phyloP scores from a whole-genome alignment of 495 filamentous ascomycete genomes.

The Margaritispora aquatica region DNA sequence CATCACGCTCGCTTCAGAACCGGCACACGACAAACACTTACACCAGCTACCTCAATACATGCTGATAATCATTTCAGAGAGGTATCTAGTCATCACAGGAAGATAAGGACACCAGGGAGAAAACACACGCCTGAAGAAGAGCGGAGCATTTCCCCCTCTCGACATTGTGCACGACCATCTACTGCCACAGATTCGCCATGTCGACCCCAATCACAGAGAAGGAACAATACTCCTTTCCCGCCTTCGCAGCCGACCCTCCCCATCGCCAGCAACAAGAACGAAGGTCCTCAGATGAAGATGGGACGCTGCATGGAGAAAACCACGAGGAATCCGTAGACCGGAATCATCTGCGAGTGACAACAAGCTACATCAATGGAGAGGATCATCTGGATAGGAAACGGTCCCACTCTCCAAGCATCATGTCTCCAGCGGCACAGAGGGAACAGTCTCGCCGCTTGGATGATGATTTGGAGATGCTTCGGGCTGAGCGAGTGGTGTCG shows the following conservation, averaged over 20 bases:
- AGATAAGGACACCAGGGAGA: too few relatives aligned
- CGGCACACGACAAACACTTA: neutral
- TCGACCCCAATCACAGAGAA: constrained; percentile 20
- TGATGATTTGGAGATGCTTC: constrained; percentile 79
- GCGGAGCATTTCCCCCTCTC: neutral
- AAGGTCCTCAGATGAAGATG: constrained; percentile 25
- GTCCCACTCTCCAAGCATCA: constrained; percentile 8
- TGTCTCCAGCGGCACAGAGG: constrained; percentile 15
- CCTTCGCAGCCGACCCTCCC: constrained; percentile 10
- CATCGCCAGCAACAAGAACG: constrained; percentile 3
- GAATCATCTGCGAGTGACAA: constrained; percentile 19
- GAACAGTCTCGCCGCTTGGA: constrained; percentile 69
- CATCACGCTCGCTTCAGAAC: constrained; percentile 1
- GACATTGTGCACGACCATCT: neutral
- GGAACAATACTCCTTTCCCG: constrained; percentile 24
- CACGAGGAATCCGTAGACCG: constrained; percentile 6
- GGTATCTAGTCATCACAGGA: too few relatives aligned
- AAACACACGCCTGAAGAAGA: too few relatives aligned
- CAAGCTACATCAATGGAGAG: constrained; percentile 14
- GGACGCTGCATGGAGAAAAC: constrained; percentile 16
- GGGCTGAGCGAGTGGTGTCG: constrained; percentile 71
- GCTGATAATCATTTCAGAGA: too few relatives aligned
- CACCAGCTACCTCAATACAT: too few relatives aligned
- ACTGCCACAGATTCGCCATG: constrained; percentile 6
- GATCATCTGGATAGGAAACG: constrained; percentile 7